These are phyloP conservation scores for Cyberlindnera suaveolens DNA, from an alignment of 805 yeast genomes.

Conservation along the genomic window DNA sequence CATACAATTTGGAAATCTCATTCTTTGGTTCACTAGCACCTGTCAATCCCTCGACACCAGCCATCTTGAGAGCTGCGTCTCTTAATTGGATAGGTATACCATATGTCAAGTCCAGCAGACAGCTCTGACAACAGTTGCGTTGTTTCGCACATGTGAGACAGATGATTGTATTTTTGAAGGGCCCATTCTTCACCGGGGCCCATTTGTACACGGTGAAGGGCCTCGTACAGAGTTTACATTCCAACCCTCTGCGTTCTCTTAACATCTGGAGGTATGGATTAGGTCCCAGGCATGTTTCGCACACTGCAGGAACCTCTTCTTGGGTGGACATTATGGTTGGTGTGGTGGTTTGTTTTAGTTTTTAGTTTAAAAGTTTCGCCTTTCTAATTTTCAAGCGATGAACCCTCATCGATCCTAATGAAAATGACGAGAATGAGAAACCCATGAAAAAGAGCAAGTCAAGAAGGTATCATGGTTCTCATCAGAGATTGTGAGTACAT, in stretches of 20 bases:
- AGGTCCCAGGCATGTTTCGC: constrained; percentile 68
- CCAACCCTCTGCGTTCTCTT: constrained; percentile 64
- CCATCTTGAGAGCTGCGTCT: constrained; percentile 74
- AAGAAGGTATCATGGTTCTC: too few species aligned
- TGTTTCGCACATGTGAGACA: constrained; percentile 77
- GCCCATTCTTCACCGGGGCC: constrained; percentile 43
- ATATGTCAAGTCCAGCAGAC: constrained; percentile 76
- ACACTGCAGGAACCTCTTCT: constrained; percentile 49
- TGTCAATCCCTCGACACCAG: constrained; percentile 39
- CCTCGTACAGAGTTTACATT: constrained; percentile 79
- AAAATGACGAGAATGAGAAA: too few species aligned
- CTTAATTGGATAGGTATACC: constrained; percentile 75
- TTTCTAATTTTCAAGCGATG: too few species aligned
- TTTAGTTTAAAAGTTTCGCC: neutral
- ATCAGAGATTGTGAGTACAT: too few species aligned
- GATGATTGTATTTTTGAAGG: constrained; percentile 56
- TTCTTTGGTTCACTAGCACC: constrained; percentile 38
- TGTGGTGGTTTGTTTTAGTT: neutral
- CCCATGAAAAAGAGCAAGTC: too few species aligned
- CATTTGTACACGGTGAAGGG: constrained; percentile 80
- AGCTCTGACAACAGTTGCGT: constrained; percentile 80
- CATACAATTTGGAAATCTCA: constrained; percentile 48
- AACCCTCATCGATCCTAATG: too few species aligned
- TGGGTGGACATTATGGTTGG: constrained; percentile 3
- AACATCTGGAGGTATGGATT: constrained; percentile 64